Percentiles rank a stretch among this genome's conserved stretches.
phyloP scores from a whole-genome alignment of 2,329 filamentous ascomycete species.

The Monilinia vaccinii-corymbosi region DNA sequence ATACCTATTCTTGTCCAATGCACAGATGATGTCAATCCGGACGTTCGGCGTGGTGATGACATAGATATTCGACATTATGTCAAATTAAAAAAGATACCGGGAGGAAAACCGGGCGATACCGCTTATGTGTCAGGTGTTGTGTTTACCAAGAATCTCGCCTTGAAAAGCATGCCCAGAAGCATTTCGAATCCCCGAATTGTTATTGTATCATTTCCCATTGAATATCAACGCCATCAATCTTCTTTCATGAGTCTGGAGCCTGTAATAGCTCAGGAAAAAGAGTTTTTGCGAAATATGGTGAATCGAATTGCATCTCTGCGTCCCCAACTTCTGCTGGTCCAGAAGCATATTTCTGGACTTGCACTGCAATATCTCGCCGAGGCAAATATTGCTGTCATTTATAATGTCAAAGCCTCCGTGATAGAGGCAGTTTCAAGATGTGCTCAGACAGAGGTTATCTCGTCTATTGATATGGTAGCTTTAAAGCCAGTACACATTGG shows the following conservation, averaged over 20 bases:
- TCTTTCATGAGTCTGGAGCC: conserved; percentile 98
- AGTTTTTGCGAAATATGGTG: conserved; percentile 85
- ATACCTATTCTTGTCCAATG: conserved; percentile 84
- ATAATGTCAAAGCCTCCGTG: conserved; percentile 94
- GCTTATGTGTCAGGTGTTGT: conserved; percentile 95
- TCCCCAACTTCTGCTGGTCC: conserved; percentile 81
- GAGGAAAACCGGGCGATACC: conserved; percentile 81
- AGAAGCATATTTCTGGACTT: conserved; percentile 85
- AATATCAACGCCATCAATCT: conserved; percentile 84
- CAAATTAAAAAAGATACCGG: conserved; percentile 92
- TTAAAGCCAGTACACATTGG: conserved; percentile 67
- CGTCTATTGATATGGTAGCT: conserved; percentile 88
- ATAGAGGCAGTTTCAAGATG: conserved; percentile 91
- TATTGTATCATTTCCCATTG: conserved; percentile 89
- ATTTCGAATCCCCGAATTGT: conserved; percentile 79
- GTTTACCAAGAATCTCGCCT: conserved; percentile 91
- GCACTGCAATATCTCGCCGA: conserved; percentile 82
- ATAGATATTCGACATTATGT: conserved; percentile 98
- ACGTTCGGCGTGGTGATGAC: conserved; percentile 82
- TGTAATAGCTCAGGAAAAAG: conserved; percentile 91
- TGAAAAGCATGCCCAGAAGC: conserved; percentile 91
- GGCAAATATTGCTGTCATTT: conserved; percentile 84
- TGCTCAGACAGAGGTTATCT: conserved; percentile 84
- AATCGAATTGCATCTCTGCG: conserved; percentile 79
- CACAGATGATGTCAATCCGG: conserved; percentile 88